These are phyloP conservation scores for Mortierella sp. DNA, from an alignment of 371 early-diverging fungal species.

Conservation along the genomic window DNA sequence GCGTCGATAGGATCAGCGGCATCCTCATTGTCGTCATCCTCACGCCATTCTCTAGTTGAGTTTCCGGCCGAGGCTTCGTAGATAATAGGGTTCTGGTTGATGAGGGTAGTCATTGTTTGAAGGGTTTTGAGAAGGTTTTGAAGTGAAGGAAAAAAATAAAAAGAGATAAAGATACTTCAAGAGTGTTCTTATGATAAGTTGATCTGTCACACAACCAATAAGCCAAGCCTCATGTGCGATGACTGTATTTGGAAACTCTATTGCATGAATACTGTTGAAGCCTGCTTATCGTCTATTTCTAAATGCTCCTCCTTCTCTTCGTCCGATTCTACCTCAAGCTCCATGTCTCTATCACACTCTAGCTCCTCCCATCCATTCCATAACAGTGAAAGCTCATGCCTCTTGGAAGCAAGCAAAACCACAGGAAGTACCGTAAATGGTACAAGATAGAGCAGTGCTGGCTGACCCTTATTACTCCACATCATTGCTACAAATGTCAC, in stretches of 20 bases:
- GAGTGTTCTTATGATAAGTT: background rate
- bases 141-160: background rate
- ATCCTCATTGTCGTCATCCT: conserved; percentile 77
- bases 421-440: conserved; percentile 53
- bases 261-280: background rate
- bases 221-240: too few species aligned
- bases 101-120: conserved; percentile 53
- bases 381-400: conserved; percentile 46
- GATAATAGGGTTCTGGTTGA: conserved; percentile 90
- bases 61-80: conserved; percentile 67
- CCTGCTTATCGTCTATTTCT: conserved; percentile 1
- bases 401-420: conserved; percentile 29
- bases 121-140: too few species aligned
- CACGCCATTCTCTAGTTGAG: conserved; percentile 64
- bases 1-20: conserved; percentile 84
- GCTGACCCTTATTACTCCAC: conserved; percentile 55
- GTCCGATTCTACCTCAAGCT: conserved; percentile 4
- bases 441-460: conserved; percentile 54
- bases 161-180: background rate
- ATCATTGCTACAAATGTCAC: conserved; percentile 57
- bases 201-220: too few species aligned
- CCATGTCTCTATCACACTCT: conserved; percentile 10
- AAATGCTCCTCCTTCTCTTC: background rate
- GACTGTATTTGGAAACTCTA: too few species aligned
- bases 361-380: conserved; percentile 49